Evolutionary conservation across 73 alveolate species (phyloP), one percentile per base, ranked within the genome.

Genomic region (Uronychia binucleata): DNA sequence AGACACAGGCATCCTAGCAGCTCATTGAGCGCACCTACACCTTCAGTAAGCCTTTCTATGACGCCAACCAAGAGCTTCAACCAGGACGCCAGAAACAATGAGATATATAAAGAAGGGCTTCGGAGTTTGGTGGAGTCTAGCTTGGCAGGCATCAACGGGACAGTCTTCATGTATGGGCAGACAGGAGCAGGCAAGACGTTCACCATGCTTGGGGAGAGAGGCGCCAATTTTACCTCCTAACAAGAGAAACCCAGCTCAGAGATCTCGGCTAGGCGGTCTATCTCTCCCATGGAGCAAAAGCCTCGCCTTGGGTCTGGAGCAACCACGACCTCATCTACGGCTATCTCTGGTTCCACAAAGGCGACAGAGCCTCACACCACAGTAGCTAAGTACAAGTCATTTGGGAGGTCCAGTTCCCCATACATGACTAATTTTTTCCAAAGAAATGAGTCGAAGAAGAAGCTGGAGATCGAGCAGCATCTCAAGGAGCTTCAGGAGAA

Each of bases 181-280:
- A 90, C 96, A 30, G 96, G 96, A 25, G 86, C 93, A 32, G 96
- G 96, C 29, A 90, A 90, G 81, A 90, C 96, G 82, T 90, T 58
- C 85, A 87, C 96, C 8, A 86, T 90, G 96, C 59, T 90, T 1
- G 96, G 96, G 29, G 74, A 80, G 35, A 91, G 84, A 60, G 59
- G 90, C 34, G 85, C 58, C 46, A 88, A 90, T 30, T 31, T 84
- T 19, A 46, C 67, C 67, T 46, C 67, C 67, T 11, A 46, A 46
- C 67, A 46, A 46, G 67, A 46, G n/a, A 46, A 46, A 19, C 67
- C 67, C 67, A 11, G n/a, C 67, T 11, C 67, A 46, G 19, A 46
- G n/a, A 46, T 11, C 19, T 46, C 5, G 5, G 67, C 67, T 19
- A 46, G 67, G 19, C 67, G 67, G 67, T 46, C 67, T 11, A 46